A percentile compares a stretch with the other conserved stretches of the same genome.
Evolutionary conservation across 495 filamentous ascomycete genomes (phyloP).

Genomic region (Apiosordaria backusii): DNA sequence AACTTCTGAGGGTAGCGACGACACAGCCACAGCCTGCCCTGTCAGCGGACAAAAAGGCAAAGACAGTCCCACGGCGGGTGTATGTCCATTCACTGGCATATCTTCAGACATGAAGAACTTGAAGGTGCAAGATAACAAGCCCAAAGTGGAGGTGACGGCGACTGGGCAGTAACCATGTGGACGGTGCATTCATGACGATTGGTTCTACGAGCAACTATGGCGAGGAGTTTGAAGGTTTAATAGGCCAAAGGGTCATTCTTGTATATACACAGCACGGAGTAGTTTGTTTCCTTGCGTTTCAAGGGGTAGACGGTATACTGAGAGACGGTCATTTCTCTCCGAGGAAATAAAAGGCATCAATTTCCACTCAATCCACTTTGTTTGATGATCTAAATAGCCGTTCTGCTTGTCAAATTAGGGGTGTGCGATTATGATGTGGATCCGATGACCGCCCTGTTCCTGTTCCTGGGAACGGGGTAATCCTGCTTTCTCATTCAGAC

Average conservation of each 20-base stretch:
- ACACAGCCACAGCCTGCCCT: conserved; percentile 5
- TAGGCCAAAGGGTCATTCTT: neutral
- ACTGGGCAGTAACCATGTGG: neutral
- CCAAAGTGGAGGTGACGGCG: neutral
- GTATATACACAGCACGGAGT: neutral
- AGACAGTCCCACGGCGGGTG: conserved; percentile 4
- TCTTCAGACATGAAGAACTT: conserved; percentile 11
- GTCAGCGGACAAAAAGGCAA: neutral
- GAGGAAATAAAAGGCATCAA: neutral
- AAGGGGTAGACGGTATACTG: neutral
- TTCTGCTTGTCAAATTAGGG: no score
- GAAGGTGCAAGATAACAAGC: conserved; percentile 14
- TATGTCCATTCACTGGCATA: conserved; percentile 27
- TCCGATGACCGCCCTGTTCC: no score
- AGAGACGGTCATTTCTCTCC: neutral
- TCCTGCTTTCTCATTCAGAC: no score
- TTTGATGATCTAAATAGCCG: no score
- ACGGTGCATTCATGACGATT: neutral
- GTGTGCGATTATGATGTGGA: no score
- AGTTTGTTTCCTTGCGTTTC: neutral
- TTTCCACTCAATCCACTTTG: neutral
- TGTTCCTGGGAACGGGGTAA: no score
- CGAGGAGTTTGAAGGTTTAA: neutral
- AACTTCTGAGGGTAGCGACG: conserved; percentile 16
- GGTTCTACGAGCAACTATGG: neutral